phyloP scores from a whole-genome alignment of 345 rosid species.

The Isatis tinctoria region DNA sequence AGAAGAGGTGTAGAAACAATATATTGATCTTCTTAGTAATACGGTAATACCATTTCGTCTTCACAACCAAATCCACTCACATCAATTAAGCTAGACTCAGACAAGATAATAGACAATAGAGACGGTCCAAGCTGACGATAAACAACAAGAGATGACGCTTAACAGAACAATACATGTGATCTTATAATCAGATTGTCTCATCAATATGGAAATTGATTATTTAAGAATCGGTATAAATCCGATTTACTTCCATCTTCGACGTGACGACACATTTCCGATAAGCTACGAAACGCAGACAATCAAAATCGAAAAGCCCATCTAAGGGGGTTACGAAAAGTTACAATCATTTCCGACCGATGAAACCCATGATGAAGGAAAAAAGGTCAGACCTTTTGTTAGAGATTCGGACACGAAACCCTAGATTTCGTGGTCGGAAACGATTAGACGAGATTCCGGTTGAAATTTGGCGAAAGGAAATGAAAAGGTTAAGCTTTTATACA shows the following conservation, averaged over 20 bases:
- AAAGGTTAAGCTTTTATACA: constrained; percentile 5
- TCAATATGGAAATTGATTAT: background rate
- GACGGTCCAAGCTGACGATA: background rate
- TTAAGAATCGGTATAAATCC: background rate
- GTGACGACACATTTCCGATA: background rate
- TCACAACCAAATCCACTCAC: background rate
- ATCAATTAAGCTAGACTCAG: background rate
- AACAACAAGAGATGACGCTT: background rate
- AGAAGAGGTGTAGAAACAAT: too few relatives aligned
- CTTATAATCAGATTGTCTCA: background rate
- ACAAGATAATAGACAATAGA: background rate
- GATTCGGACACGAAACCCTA: constrained; percentile 13
- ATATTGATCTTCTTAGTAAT: too few relatives aligned
- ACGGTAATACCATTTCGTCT: too few relatives aligned
- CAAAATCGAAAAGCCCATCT: background rate
- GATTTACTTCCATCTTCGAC: background rate
- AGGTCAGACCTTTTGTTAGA: constrained; percentile 13
- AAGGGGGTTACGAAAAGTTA: background rate
- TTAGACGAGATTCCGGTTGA: background rate
- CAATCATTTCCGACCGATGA: background rate
- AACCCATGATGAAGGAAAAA: background rate
- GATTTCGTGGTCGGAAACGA: constrained; percentile 11
- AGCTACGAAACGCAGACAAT: background rate
- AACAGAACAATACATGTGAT: background rate
- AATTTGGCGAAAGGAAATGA: background rate